Conservation (phyloP, 495 filamentous ascomycete genomes). For the Apodospora peruviana region DNA sequence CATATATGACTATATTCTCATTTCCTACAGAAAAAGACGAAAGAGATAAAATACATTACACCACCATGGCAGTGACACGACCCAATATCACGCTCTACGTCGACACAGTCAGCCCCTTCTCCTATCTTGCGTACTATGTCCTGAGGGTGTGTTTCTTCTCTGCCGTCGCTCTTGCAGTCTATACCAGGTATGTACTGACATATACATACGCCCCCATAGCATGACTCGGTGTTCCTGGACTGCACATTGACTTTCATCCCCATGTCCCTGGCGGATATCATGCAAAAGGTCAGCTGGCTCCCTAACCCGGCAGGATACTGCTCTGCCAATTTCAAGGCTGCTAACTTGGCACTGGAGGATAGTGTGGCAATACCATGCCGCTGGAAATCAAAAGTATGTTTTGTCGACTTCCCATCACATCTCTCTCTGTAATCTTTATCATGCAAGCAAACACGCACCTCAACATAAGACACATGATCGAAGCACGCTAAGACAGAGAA, state of each 20-base stretch:
- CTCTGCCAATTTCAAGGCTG: no score
- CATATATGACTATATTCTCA: no score
- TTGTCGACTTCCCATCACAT: no score
- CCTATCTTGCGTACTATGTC: conserved; percentile 62
- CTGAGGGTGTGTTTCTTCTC: conserved; percentile 50
- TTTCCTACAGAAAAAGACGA: neutral
- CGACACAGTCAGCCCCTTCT: conserved; percentile 67
- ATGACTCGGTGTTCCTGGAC: conserved; percentile 54
- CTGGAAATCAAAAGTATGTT: conserved; percentile 67
- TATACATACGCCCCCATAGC: no score
- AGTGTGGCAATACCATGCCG: conserved; percentile 57
- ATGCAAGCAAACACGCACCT: no score
- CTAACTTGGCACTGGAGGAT: neutral
- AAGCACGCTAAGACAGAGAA: no score
- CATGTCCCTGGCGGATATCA: conserved; percentile 64
- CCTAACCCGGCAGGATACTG: no score
- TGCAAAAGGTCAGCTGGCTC: conserved; percentile 44
- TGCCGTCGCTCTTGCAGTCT: no score
- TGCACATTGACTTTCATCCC: conserved; percentile 60
- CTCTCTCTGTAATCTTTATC: no score
- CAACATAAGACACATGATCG: no score
- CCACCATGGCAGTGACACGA: conserved; percentile 31
- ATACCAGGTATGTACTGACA: no score
- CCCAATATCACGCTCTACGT: conserved; percentile 62
- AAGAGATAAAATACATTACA: neutral